Percentiles rank a stretch among this genome's conserved stretches.
phyloP scores from a whole-genome alignment of 345 rosid species.

The Salix suchowensis region DNA sequence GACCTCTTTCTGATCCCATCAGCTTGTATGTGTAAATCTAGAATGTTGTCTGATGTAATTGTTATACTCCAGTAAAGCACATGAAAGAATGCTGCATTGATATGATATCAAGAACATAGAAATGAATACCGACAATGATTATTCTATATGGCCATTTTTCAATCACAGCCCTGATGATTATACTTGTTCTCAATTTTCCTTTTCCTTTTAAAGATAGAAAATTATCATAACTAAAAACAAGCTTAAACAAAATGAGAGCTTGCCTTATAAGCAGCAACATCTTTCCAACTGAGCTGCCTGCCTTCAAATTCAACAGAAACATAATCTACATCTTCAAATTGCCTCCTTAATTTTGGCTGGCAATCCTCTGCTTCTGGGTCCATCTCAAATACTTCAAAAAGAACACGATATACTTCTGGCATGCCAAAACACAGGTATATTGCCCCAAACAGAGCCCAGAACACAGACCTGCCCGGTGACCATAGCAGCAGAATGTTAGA shows the following conservation, averaged over 20 bases:
- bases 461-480: conserved; percentile 58
- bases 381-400: conserved; percentile 96
- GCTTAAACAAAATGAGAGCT: conserved; percentile 7
- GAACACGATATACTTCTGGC: conserved; percentile 93
- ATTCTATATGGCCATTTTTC: not conserved
- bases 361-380: conserved; percentile 92
- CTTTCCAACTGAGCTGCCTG: conserved; percentile 80
- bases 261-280: conserved; percentile 85
- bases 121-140: not conserved
- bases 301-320: conserved; percentile 91
- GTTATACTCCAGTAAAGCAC: not conserved
- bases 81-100: not conserved
- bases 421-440: conserved; percentile 88
- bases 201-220: not conserved
- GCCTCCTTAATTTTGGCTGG: conserved; percentile 86
- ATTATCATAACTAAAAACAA: not conserved
- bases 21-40: not conserved
- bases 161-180: not conserved
- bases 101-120: not conserved
- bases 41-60: not conserved
- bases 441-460: conserved; percentile 95
- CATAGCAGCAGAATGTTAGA: not conserved
- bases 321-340: conserved; percentile 90
- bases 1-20: conserved; percentile 1
- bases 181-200: not conserved